These are phyloP conservation scores for Lactarius sp. DNA, from an alignment of 768 basidiomycete species.

Conservation along the genomic window DNA sequence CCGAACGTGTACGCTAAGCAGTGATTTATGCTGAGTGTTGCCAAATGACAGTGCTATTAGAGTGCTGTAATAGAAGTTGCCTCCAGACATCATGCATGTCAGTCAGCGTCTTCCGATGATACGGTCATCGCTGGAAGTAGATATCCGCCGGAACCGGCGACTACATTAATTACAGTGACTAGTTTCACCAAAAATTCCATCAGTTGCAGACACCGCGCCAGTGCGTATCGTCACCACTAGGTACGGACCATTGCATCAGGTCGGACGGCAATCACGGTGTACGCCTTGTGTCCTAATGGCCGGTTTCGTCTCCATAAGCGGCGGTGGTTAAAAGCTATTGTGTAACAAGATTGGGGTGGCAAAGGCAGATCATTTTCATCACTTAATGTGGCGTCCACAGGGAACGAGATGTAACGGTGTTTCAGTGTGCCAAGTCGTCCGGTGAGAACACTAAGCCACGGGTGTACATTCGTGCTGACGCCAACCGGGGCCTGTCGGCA, in stretches of 20 bases:
- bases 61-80: neutral
- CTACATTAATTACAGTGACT: neutral
- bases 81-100: neutral
- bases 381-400: neutral
- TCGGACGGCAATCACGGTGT: neutral
- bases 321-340: neutral
- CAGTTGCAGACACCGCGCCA: neutral
- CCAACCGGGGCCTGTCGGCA: neutral
- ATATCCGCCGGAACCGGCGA: neutral
- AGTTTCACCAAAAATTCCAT: neutral
- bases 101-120: conserved; percentile 5
- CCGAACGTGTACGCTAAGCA: conserved; percentile 6
- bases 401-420: neutral
- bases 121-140: neutral
- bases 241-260: neutral
- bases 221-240: neutral
- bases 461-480: neutral
- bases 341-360: neutral
- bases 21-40: conserved; percentile 1
- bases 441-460: neutral
- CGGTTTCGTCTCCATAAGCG: neutral
- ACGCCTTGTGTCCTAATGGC: neutral
- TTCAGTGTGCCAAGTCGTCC: neutral
- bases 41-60: neutral
- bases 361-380: neutral